Base-by-base conservation (phyloP, 2,329 filamentous ascomycete genomes). In the Botrytis fragariae region DNA sequence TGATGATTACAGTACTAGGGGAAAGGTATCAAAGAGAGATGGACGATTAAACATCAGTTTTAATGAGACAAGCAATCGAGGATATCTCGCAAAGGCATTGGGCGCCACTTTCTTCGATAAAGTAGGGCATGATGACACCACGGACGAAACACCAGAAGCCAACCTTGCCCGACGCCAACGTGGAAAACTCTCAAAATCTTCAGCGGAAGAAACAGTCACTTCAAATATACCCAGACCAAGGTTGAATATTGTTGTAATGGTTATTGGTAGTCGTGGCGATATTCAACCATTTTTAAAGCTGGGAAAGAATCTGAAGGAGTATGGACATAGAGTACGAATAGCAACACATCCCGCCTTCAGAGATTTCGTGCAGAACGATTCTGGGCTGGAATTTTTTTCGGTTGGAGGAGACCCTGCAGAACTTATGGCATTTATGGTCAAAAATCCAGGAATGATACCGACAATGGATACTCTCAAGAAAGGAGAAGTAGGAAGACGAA, bases 381-480 rank as follows among this genome's bases (percentile, higher is more conserved):
- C 86, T 0, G 91, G 90, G 0, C 85, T 95, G 0, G 93, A 95
- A 77, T 95, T 95, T 83, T 95, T 95, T 82, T 91, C 89, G 2
- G 88, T 95, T 2, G 93, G 93, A 1, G 93, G 93, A 2, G 90
- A 95, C 77, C 93, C 93, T 2, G 89, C 91, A 0, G 92, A 95
- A 81, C 84, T 96, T 1, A 95, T 95, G 93, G 91, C 92, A 0
- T 95, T 94, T 81, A 95, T 96, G 93, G 80, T 25, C 90, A 95
- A 80, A 93, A 95, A 95, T 78, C 92, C 89, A 0, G 92, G 92
- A 6, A 85, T 95, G 81, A 92, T 96, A 3, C 93, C 93, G 0
- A 91, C 87, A 1, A 83, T 95, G 37, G 89, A 93, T 75, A 91
- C 91, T 0, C 87, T 95, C 72, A 90, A 89, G 75, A 88, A 90